Base-by-base conservation (phyloP, 306 rosid species). In the Cicer pinnatifidum region DNA sequence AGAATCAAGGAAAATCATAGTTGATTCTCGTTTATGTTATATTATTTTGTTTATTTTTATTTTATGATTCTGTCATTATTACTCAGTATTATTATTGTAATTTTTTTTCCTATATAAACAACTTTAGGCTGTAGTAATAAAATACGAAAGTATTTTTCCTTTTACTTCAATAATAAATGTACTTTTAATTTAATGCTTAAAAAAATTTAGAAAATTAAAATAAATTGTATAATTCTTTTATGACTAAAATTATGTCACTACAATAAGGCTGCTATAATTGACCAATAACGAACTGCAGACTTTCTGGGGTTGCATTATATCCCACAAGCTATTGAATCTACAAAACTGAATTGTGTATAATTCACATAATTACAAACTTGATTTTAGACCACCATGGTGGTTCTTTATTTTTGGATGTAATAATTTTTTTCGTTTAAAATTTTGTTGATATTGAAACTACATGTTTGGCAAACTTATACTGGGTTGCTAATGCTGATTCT, bases 381-480 rank as follows among this genome's bases (percentile, higher is more conserved):
- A 20, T 44, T 45, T 11, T 72, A 48, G 62, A 19, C 11, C 38
- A 19, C 54, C 65, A 13, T 43, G 69, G 41, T 72, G 63, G 41
- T 17, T 16, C 69, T 53, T 72, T 47, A 23, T 73, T 52, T n/a
- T 46, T 37, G 19, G 54, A 50, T 69, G 13, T 53, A 69, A 69
- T 45, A 58, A 16, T 46, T 46, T 67, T 65, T 65, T n/a, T 33
- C n/a, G 3, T n/a, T n/a, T 13, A 47, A 3, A 62, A 17, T 44
- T 7, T 13, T 56, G 58, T 51, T 50, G 67, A 60, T 68, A 52
- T 28, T 62, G 73, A 47, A 61, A 33, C 28, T 67, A 51, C 41
- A 16, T 33, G 44, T 46, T 72, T 70, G 11, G 12, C 52, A 13
- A 78, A 59, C 67, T 15, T 65, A 33, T 56, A 10, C 41, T 37